phyloP scores from a whole-genome alignment of 2,329 filamentous ascomycete species.

The Penicillium occitanis region DNA sequence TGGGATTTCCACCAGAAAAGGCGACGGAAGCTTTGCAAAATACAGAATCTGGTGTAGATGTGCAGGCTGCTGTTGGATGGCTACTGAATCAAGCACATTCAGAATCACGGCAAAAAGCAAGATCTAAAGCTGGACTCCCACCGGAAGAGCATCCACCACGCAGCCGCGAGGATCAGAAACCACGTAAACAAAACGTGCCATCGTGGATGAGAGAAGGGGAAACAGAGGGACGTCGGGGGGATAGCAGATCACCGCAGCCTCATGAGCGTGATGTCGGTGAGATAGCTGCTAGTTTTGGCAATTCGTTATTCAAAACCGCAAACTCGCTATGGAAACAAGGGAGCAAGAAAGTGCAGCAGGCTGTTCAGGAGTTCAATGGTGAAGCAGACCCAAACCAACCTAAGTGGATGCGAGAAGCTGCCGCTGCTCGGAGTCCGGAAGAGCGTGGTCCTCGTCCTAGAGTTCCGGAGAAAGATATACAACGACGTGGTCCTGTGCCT shows the following conservation, averaged over 20 bases:
- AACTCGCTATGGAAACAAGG: conserved; percentile 94
- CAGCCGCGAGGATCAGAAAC: conserved; percentile 29
- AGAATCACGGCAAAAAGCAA: conserved; percentile 71
- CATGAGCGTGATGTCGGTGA: conserved; percentile 74
- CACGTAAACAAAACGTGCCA: conserved; percentile 43
- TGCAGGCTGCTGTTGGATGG: conserved; percentile 85
- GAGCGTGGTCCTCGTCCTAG: conserved; percentile 23
- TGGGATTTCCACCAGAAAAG: conserved; percentile 86
- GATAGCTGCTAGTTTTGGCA: conserved; percentile 78
- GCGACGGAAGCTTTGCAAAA: conserved; percentile 76
- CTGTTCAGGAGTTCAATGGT: conserved; percentile 77
- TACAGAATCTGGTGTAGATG: conserved; percentile 74
- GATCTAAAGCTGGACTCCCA: conserved; percentile 28
- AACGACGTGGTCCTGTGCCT: conserved; percentile 13
- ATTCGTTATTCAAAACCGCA: conserved; percentile 84
- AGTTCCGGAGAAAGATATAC: conserved; percentile 21
- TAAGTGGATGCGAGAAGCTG: conserved; percentile 88
- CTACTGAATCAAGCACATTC: conserved; percentile 87
- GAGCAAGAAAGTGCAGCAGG: conserved; percentile 89
- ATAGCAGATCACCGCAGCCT: conserved; percentile 42
- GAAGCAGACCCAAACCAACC: conserved; percentile 78
- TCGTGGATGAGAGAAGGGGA: conserved; percentile 63
- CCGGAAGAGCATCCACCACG: conserved; percentile 26
- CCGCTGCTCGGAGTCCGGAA: conserved; percentile 21
- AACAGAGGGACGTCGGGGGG: conserved; percentile 29